These are phyloP conservation scores for Leccinellum luteum DNA, from an alignment of 768 basidiomycete species.

Conservation along the genomic window DNA sequence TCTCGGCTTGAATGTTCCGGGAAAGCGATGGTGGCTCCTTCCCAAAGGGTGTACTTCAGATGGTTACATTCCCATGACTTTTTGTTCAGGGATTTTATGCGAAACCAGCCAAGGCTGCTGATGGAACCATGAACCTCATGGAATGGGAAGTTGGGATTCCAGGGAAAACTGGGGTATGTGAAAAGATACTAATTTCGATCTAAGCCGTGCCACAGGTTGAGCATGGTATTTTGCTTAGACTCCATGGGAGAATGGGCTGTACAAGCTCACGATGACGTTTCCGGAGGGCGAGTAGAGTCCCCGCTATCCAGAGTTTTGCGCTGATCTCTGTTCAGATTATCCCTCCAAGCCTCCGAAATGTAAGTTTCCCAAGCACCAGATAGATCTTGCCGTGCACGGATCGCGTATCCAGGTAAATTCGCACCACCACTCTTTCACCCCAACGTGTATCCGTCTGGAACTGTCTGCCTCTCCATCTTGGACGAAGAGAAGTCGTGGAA, in stretches of 20 bases:
- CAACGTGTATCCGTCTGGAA: constrained; percentile 98
- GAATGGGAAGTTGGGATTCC: constrained; percentile 99
- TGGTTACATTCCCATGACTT: constrained; percentile 5
- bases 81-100: constrained; percentile 88
- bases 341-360: constrained; percentile 96
- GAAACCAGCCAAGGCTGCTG: constrained; percentile 82
- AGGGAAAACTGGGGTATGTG: constrained; percentile 80
- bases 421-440: constrained; percentile 94
- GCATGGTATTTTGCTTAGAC: constrained; percentile 54
- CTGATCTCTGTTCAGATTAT: constrained; percentile 58
- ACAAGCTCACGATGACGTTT: constrained; percentile 90
- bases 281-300: constrained; percentile 72
- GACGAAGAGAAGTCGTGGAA: constrained; percentile 99
- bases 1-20: background rate
- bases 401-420: constrained; percentile 78
- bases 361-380: constrained; percentile 36
- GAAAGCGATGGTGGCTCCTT: background rate
- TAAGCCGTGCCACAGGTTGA: constrained; percentile 11
- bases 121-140: constrained; percentile 95
- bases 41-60: background rate
- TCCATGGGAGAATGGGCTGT: constrained; percentile 95
- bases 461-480: constrained; percentile 94
- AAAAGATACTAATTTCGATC: constrained; percentile 2
- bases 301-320: background rate
- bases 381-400: constrained; percentile 1